These are phyloP conservation scores for Hymenoscyphus repandus DNA, from an alignment of 2,329 filamentous ascomycete genomes.

Conservation along the genomic window DNA sequence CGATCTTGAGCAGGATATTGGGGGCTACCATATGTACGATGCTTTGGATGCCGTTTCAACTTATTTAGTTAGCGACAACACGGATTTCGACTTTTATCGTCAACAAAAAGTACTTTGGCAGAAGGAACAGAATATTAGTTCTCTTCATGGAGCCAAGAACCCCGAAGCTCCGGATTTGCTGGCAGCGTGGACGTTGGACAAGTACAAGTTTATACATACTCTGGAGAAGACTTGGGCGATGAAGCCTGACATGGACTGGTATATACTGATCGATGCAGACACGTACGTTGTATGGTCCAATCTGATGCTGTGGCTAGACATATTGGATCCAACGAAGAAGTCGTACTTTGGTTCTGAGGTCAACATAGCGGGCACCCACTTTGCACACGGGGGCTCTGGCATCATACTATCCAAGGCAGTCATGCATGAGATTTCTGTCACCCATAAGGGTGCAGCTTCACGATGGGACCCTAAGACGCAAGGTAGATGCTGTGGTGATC, in stretches of 20 bases:
- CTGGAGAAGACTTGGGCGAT: conserved; percentile 48
- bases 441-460: conserved; percentile 40
- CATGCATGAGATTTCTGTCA: conserved; percentile 41
- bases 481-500: conserved; percentile 47
- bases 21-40: conserved; percentile 39
- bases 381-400: conserved; percentile 53
- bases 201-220: conserved; percentile 58
- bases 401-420: conserved; percentile 47
- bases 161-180: conserved; percentile 28
- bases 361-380: conserved; percentile 38
- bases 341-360: conserved; percentile 49
- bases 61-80: conserved; percentile 38
- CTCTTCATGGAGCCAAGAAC: conserved; percentile 11
- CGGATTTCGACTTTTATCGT: conserved; percentile 44
- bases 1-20: conserved; percentile 47
- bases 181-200: conserved; percentile 51
- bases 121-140: conserved; percentile 41
- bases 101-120: conserved; percentile 38
- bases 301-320: conserved; percentile 31
- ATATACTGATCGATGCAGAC: conserved; percentile 53
- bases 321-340: conserved; percentile 28
- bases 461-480: conserved; percentile 40
- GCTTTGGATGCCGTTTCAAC: conserved; percentile 39
- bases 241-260: conserved; percentile 51
- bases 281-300: conserved; percentile 52